A percentile compares a stretch with the other conserved stretches of the same genome.
These are phyloP conservation scores for Baorangia bicolor DNA, from an alignment of 768 basidiomycete genomes.

Conservation along the genomic window DNA sequence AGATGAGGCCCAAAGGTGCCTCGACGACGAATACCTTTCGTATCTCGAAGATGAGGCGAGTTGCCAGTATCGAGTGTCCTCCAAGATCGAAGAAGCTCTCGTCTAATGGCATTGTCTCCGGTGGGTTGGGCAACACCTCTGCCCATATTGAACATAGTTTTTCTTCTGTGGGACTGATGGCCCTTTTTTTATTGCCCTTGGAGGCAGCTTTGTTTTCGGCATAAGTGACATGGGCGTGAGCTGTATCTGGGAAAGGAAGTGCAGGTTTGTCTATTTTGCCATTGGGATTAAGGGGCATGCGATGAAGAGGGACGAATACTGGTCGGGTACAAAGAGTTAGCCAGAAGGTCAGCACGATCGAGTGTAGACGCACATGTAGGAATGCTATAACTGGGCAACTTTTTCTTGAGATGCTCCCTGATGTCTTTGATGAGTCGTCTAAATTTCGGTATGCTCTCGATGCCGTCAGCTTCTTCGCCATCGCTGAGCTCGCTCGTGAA, in stretches of 20 bases:
- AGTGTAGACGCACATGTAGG: slow-evolving; percentile 67
- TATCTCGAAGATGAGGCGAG: slow-evolving; percentile 94
- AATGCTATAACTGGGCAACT: slow-evolving; percentile 91
- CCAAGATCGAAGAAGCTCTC: slow-evolving; percentile 99
- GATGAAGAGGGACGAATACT: slow-evolving; percentile 93
- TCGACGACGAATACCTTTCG: slow-evolving; percentile 89
- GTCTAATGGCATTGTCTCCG: slow-evolving; percentile 76
- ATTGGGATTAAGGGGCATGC: slow-evolving; percentile 98
- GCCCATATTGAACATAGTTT: slow-evolving; percentile 86
- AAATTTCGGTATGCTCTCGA: slow-evolving; percentile 81
- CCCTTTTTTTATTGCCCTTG: slow-evolving; percentile 34
- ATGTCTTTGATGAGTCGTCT: slow-evolving; percentile 89
- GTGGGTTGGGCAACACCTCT: slow-evolving; percentile 73
- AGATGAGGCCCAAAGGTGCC: slow-evolving; percentile 88
- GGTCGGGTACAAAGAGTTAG: slow-evolving; percentile 7
- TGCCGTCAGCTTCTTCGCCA: slow-evolving; percentile 50
- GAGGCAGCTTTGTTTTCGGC: slow-evolving; percentile 38
- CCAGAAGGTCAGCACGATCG: not conserved
- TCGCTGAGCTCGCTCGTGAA: slow-evolving; percentile 66
- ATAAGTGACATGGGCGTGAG: slow-evolving; percentile 47
- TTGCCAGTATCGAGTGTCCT: slow-evolving; percentile 97
- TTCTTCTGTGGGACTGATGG: slow-evolving; percentile 68
- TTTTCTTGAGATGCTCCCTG: slow-evolving; percentile 93
- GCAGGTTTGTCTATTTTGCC: slow-evolving; percentile 99
- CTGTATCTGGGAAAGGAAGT: slow-evolving; percentile 97